These are phyloP conservation scores for Psilocybe mexicana DNA, from an alignment of 1,284 basidiomycete species.

Conservation along the genomic window DNA sequence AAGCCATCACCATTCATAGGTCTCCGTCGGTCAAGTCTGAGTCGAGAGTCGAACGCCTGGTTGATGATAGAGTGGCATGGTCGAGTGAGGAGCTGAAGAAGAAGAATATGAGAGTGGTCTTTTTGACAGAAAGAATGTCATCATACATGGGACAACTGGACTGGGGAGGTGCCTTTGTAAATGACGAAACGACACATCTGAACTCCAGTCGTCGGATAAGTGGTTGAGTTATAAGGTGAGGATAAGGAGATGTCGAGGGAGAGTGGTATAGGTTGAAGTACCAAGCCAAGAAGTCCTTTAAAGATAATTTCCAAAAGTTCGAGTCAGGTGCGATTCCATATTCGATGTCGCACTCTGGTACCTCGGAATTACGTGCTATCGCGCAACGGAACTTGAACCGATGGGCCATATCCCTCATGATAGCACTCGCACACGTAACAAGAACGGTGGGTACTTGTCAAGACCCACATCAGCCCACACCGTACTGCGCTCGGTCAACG, in stretches of 20 bases:
- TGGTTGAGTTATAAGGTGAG: constrained; percentile 4
- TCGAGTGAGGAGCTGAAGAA: constrained; percentile 74
- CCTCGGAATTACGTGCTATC: constrained; percentile 35
- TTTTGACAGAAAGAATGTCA: constrained; percentile 2
- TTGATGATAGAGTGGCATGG: constrained; percentile 97
- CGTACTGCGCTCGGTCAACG: background rate
- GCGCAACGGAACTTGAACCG: constrained; percentile 24
- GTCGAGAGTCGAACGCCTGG: constrained; percentile 89
- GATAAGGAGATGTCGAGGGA: background rate
- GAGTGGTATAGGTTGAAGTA: background rate
- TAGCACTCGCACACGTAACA: background rate
- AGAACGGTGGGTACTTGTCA: background rate
- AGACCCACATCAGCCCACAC: background rate
- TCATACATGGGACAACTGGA: constrained; percentile 81
- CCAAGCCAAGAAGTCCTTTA: background rate
- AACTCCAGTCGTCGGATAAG: constrained; percentile 3
- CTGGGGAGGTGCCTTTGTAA: constrained; percentile 88
- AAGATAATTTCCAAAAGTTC: constrained; percentile 3
- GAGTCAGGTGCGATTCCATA: constrained; percentile 8
- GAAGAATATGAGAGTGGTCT: constrained; percentile 4
- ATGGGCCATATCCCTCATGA: constrained; percentile 1
- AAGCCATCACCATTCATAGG: constrained; percentile 97
- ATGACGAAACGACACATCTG: constrained; percentile 87
- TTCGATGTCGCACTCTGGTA: constrained; percentile 6
- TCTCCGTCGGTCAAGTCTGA: constrained; percentile 77